Base-by-base conservation (phyloP, 495 filamentous ascomycete genomes). In the Neurospora sp. region DNA sequence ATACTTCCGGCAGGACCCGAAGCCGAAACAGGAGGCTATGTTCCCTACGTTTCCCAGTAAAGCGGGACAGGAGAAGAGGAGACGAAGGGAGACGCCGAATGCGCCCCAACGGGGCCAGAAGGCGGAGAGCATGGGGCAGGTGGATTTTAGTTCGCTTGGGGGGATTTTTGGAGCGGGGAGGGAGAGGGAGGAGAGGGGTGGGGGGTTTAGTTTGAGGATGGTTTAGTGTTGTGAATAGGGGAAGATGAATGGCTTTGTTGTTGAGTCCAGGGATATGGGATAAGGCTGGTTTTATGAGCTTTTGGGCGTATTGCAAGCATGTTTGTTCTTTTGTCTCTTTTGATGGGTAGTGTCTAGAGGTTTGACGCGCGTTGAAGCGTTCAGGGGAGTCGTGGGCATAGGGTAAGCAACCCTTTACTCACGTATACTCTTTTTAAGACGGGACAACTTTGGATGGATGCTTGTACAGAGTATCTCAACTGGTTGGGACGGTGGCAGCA, bases 1-100 rank as follows among this genome's bases (percentile, higher is more conserved):
- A 54, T 99, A 96, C 80, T 99, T 98, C 82, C 85, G 83, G 23
- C 96, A 98, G 84, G 91, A 97, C 73, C 96, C 96, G 1, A 91
- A 90, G 40, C 92, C 93, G 2, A 97, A 97, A 82, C 89, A 89
- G 31, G 90, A 90, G 79, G 92, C 90, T 76, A 92, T 96, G 91
- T 94, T 96, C 76, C 93, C 93, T 18, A 94, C 93, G 0, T 99
- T 97, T 79, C 96, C 96, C 2, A 94, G 91, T 70, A 98, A 97
- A 82, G 96, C 95, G 0, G 93, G 94, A 1, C 92, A 95, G 86
- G 96, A 99, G 86, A 92, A 90, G 79, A 81, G 94, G 77, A 84
- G 93, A 73, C 83, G 88, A 39, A 81, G 89, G 38, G 90, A 87
- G 72, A 97, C 91, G 54, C 96, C 96, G 3, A 91, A 93, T 77